Evolutionary conservation across 2,329 filamentous ascomycete genomes (phyloP).

Genomic region (Juglanconis oblonga): DNA sequence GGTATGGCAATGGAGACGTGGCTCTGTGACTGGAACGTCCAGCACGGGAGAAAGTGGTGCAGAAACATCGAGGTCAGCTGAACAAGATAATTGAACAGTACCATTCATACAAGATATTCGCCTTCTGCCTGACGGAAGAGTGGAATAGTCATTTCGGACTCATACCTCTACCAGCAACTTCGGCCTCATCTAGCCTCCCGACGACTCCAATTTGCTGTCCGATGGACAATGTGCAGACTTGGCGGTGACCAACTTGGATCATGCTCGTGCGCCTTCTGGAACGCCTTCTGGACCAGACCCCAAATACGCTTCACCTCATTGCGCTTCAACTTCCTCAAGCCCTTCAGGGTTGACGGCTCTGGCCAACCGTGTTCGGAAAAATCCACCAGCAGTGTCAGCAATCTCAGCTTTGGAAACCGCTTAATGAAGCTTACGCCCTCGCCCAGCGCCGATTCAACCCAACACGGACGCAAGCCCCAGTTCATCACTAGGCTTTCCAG

Average conservation of each 20-base stretch:
- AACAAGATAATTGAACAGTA: neutral
- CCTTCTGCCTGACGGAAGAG: neutral
- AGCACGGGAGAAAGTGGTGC: conserved; percentile 75
- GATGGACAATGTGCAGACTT: conserved; percentile 13
- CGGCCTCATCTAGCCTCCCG: conserved; percentile 7
- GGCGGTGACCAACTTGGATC: conserved; percentile 12
- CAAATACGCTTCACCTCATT: conserved; percentile 17
- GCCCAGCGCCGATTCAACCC: conserved; percentile 17
- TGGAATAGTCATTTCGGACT: neutral
- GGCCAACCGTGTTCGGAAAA: conserved; percentile 19
- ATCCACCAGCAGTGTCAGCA: conserved; percentile 18
- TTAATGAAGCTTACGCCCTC: conserved; percentile 15
- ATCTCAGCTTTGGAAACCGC: conserved; percentile 12
- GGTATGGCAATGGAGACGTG: conserved; percentile 78
- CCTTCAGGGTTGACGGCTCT: conserved; percentile 8
- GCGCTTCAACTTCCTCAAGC: conserved; percentile 14
- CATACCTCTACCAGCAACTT: neutral
- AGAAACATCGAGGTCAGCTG: conserved; percentile 47
- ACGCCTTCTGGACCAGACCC: conserved; percentile 12
- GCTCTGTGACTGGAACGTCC: conserved; percentile 81
- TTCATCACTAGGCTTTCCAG: conserved; percentile 20
- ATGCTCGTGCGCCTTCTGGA: neutral
- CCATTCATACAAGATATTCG: neutral
- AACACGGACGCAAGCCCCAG: conserved; percentile 20
- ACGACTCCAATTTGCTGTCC: conserved; percentile 15